Percentiles rank a stretch among this genome's conserved stretches.
phyloP scores from a whole-genome alignment of 2,329 filamentous ascomycete genomes.

The Eutypella sp. region DNA sequence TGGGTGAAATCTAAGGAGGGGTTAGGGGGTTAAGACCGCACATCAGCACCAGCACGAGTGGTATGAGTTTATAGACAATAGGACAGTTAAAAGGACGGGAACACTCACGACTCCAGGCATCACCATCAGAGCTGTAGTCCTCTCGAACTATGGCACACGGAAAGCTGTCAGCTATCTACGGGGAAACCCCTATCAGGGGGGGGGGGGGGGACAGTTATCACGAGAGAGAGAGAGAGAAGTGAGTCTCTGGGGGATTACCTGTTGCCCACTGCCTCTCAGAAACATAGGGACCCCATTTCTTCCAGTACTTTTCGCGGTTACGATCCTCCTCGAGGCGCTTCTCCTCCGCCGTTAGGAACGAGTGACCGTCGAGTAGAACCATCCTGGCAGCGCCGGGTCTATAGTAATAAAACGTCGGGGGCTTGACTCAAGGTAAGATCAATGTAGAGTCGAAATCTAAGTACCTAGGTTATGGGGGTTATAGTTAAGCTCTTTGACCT shows the following conservation, averaged over 20 bases:
- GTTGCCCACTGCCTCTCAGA: conserved; percentile 95
- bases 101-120: conserved; percentile 89
- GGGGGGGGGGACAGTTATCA: no score
- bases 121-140: conserved; percentile 84
- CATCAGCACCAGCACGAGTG: conserved; percentile 19
- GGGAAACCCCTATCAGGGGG: no score
- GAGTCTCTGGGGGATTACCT: conserved; percentile 53
- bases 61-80: conserved; percentile 5
- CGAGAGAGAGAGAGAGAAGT: no score
- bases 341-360: conserved; percentile 87
- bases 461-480: no score
- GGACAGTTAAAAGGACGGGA: conserved; percentile 2
- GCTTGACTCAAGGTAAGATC: no score
- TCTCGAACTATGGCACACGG: conserved; percentile 60
- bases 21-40: no score
- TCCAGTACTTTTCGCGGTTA: conserved; percentile 87
- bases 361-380: conserved; percentile 85
- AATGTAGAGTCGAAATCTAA: no score
- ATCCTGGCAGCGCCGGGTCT: no score
- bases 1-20: conserved; percentile 74
- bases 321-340: conserved; percentile 82
- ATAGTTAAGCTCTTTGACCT: no score
- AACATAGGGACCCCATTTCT: conserved; percentile 95
- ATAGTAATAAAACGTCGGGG: no score
- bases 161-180: conserved; percentile 1